phyloP scores from a whole-genome alignment of 208 protist species.

The Porcisia hertigi region DNA sequence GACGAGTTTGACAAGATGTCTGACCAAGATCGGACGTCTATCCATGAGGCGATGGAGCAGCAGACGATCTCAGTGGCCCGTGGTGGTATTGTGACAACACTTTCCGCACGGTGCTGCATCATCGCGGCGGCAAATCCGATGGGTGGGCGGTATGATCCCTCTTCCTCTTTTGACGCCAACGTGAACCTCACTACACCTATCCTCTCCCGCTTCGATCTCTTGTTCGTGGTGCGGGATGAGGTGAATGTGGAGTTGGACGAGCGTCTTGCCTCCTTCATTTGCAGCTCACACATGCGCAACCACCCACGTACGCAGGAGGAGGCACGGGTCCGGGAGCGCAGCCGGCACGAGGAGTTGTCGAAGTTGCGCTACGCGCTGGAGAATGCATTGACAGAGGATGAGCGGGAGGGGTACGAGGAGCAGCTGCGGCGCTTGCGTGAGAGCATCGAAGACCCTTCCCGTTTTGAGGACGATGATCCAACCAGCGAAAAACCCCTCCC shows the following conservation, averaged over 20 bases:
- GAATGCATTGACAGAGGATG: conserved; percentile 64
- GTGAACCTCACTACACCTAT: conserved; percentile 99
- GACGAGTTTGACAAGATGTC: conserved; percentile 99
- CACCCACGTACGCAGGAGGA: conserved; percentile 86
- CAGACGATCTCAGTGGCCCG: conserved; percentile 99
- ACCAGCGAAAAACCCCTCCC: conserved; percentile 84
- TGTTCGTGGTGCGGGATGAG: conserved; percentile 95
- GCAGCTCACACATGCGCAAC: conserved; percentile 93
- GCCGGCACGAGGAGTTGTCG: conserved; percentile 59
- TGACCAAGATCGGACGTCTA: conserved; percentile 97
- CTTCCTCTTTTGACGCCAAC: conserved; percentile 96
- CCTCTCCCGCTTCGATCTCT: conserved; percentile 98
- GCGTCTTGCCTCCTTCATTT: conserved; percentile 96
- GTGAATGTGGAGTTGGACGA: conserved; percentile 96
- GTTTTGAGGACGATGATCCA: conserved; percentile 84
- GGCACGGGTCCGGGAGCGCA: conserved; percentile 43
- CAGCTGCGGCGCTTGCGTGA: conserved; percentile 56
- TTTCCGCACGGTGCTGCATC: conserved; percentile 96
- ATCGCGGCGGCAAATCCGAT: conserved; percentile 99
- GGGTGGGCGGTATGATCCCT: conserved; percentile 96
- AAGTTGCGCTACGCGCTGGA: conserved; percentile 69
- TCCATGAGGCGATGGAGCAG: conserved; percentile 99
- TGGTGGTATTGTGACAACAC: conserved; percentile 99
- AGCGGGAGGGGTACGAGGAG: conserved; percentile 59
- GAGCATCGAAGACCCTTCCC: conserved; percentile 33